Evolutionary conservation across 371 early-diverging fungal genomes (phyloP).

Genomic region (Entomophthora muscae): DNA sequence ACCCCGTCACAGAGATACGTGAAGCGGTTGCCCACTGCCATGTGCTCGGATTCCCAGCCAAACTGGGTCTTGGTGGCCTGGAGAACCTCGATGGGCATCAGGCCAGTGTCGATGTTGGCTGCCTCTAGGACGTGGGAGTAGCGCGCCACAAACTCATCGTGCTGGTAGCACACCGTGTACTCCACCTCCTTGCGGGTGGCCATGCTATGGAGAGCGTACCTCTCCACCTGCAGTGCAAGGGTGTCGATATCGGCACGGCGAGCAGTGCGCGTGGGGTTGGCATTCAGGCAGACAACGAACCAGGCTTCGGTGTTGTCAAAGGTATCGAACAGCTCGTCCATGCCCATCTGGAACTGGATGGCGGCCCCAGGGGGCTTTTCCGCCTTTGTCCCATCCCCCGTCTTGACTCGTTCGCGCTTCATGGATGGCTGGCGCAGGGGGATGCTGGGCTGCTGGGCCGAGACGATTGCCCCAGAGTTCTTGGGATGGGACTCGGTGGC

Average conservation of each 20-base stretch:
- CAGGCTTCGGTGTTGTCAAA: conserved; percentile 71
- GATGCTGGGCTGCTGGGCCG: conserved; percentile 30
- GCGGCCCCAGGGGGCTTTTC: conserved; percentile 26
- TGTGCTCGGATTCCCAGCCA: conserved; percentile 17
- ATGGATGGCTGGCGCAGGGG: conserved; percentile 24
- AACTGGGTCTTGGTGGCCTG: conserved; percentile 19
- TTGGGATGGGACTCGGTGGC: conserved; percentile 65
- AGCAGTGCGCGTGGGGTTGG: conserved; percentile 29
- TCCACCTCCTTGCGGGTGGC: conserved; percentile 30
- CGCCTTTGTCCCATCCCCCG: background rate
- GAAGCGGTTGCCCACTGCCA: conserved; percentile 32
- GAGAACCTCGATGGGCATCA: conserved; percentile 18
- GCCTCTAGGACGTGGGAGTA: conserved; percentile 21
- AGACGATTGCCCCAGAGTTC: conserved; percentile 42
- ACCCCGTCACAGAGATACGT: conserved; percentile 48
- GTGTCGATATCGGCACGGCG: conserved; percentile 26
- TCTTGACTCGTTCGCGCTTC: conserved; percentile 8
- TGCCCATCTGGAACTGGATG: conserved; percentile 47
- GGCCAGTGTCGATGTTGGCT: conserved; percentile 18
- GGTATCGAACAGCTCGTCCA: conserved; percentile 59
- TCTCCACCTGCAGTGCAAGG: conserved; percentile 40
- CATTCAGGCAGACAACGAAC: conserved; percentile 67
- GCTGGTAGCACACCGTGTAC: conserved; percentile 39
- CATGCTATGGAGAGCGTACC: conserved; percentile 41
- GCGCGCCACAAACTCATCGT: conserved; percentile 40